phyloP scores from a whole-genome alignment of 441 rosid genomes.

The Manihot esculenta region DNA sequence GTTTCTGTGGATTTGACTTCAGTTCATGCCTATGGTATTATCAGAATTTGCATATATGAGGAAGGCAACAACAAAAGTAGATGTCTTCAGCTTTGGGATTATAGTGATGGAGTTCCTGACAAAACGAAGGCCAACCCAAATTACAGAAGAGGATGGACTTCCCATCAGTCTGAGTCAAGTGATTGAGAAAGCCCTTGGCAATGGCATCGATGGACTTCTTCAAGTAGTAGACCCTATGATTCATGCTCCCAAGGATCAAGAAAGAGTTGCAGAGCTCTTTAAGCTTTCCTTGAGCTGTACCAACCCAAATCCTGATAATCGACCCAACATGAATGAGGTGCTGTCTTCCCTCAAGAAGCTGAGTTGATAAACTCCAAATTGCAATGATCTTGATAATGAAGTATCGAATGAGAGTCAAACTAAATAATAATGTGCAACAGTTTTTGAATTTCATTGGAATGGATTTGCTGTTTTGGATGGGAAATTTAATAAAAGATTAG shows the following conservation, averaged over 20 bases:
- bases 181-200: slow-evolving; percentile 47
- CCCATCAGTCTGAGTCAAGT: slow-evolving; percentile 52
- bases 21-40: background rate
- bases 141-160: slow-evolving; percentile 45
- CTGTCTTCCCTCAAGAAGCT: slow-evolving; percentile 49
- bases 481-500: background rate
- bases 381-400: too few species aligned
- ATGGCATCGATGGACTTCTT: slow-evolving; percentile 40
- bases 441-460: background rate
- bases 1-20: background rate
- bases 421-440: too few species aligned
- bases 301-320: slow-evolving; percentile 54
- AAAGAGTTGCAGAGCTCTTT: slow-evolving; percentile 41
- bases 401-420: too few species aligned
- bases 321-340: slow-evolving; percentile 64
- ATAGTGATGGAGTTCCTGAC: slow-evolving; percentile 72
- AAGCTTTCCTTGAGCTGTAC: slow-evolving; percentile 66
- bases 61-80: slow-evolving; percentile 74
- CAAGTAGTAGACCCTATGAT: slow-evolving; percentile 60
- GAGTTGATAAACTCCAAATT: background rate
- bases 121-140: slow-evolving; percentile 67
- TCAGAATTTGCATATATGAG: slow-evolving; percentile 86
- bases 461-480: background rate
- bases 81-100: slow-evolving; percentile 76
- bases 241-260: slow-evolving; percentile 27